Percentiles rank a stretch among this genome's conserved stretches.
Evolutionary conservation across 805 yeast species (phyloP).

Genomic region (Blastobotrys robertii): DNA sequence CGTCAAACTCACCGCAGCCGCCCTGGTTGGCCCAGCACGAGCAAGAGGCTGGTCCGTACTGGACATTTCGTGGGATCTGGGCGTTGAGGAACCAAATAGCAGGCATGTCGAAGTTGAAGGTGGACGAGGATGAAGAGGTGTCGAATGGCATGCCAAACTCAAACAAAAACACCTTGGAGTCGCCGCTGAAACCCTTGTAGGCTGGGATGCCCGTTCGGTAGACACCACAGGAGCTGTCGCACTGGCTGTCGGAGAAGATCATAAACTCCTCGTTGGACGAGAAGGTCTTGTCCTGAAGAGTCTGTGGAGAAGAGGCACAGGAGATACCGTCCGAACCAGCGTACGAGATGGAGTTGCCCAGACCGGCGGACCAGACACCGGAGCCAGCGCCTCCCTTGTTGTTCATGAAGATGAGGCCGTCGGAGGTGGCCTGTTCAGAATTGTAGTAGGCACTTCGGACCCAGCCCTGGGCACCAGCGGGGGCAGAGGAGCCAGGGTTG

Average conservation of each 20-base stretch:
- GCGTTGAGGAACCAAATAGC: slow-evolving; percentile 96
- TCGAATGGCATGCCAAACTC: slow-evolving; percentile 82
- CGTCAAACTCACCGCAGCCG: slow-evolving; percentile 97
- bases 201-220: slow-evolving; percentile 84
- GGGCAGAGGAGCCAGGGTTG: slow-evolving; percentile 13
- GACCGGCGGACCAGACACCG: slow-evolving; percentile 41
- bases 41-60: slow-evolving; percentile 77
- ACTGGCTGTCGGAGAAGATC: slow-evolving; percentile 53
- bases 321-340: slow-evolving; percentile 68
- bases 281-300: slow-evolving; percentile 58
- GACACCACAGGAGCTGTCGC: slow-evolving; percentile 62
- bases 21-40: slow-evolving; percentile 77
- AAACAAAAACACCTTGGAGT: slow-evolving; percentile 75
- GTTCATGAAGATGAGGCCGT: slow-evolving; percentile 76
- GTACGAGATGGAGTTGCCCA: slow-evolving; percentile 89
- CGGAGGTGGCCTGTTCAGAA: slow-evolving; percentile 53
- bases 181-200: slow-evolving; percentile 87
- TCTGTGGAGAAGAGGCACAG: slow-evolving; percentile 59
- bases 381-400: slow-evolving; percentile 64
- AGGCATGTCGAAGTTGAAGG: slow-evolving; percentile 85
- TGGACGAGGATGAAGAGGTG: slow-evolving; percentile 13
- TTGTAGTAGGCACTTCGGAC: slow-evolving; percentile 62
- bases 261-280: slow-evolving; percentile 70
- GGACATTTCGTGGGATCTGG: slow-evolving; percentile 91
- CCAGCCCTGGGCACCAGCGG: slow-evolving; percentile 45